phyloP scores from a whole-genome alignment of 805 yeast species.

The Yarrowia sp. region DNA sequence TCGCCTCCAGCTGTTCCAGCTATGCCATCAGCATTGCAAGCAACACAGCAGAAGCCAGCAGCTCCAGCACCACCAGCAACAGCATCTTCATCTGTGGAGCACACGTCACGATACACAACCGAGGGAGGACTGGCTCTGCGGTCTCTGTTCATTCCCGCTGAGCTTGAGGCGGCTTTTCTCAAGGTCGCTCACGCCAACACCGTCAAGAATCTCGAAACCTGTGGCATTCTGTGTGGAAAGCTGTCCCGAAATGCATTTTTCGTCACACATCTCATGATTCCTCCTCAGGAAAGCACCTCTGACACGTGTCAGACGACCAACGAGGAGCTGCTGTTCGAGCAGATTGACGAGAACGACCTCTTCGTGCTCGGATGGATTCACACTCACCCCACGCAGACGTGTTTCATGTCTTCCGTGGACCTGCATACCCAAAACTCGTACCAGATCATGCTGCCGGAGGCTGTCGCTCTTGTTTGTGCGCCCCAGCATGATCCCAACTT shows the following conservation, averaged over 20 bases:
- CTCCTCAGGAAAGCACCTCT: conserved; percentile 60
- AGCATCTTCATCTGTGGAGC: conserved; percentile 28
- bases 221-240: conserved; percentile 65
- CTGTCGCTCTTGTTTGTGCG: conserved; percentile 65
- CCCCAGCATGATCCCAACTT: conserved; percentile 50
- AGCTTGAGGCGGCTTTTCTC: conserved; percentile 47
- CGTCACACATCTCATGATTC: conserved; percentile 59
- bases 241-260: conserved; percentile 61
- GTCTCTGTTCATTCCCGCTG: conserved; percentile 50
- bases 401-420: conserved; percentile 64
- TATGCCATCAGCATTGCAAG: not conserved
- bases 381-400: conserved; percentile 72
- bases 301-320: conserved; percentile 62
- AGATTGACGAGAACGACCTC: conserved; percentile 53
- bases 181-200: conserved; percentile 52
- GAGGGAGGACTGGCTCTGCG: conserved; percentile 59
- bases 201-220: conserved; percentile 52
- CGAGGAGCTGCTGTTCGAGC: conserved; percentile 58
- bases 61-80: conserved; percentile 9
- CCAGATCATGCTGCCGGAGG: conserved; percentile 68
- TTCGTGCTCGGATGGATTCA: conserved; percentile 75
- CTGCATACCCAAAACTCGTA: conserved; percentile 67
- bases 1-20: conserved; percentile 1
- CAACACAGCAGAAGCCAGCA: not conserved
- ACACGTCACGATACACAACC: conserved; percentile 41